Percentiles rank a stretch among this genome's conserved stretches.
Conservation (phyloP, 345 rosid genomes). For the Melastoma malabathricum region DNA sequence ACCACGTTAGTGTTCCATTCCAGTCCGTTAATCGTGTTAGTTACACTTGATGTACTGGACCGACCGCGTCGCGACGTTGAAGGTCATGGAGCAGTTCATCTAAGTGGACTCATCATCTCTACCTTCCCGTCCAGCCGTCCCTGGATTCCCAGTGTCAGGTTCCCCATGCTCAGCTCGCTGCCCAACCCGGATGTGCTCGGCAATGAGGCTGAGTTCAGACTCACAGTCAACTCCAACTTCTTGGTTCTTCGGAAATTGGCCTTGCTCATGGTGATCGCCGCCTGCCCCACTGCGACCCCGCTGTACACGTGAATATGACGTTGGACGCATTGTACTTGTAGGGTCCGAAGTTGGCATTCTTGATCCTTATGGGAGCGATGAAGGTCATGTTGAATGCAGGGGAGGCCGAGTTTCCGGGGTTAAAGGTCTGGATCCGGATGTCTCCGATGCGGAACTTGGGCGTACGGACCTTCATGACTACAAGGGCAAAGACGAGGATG, state of each 20-base stretch:
- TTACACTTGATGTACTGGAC: too few relatives aligned
- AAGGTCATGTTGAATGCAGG: slow-evolving; percentile 7
- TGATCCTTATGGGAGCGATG: slow-evolving; percentile 8
- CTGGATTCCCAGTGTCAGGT: background rate
- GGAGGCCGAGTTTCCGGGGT: background rate
- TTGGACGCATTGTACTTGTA: slow-evolving; percentile 9
- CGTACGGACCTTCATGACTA: slow-evolving; percentile 9
- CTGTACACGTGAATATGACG: slow-evolving; percentile 8
- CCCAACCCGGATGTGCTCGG: background rate
- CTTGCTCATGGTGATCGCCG: slow-evolving; percentile 4
- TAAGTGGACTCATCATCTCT: slow-evolving; percentile 6
- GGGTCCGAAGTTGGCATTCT: slow-evolving; percentile 16
- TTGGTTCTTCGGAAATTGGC: slow-evolving; percentile 11
- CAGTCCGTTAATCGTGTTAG: too few relatives aligned
- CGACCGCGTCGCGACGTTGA: slow-evolving; percentile 1
- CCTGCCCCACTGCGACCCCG: slow-evolving; percentile 7
- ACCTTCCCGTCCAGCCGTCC: slow-evolving; percentile 2
- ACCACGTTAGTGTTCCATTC: too few relatives aligned
- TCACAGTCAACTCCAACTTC: slow-evolving; percentile 6
- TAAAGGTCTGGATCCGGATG: slow-evolving; percentile 4
- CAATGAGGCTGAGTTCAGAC: background rate
- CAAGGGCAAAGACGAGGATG: slow-evolving; percentile 10
- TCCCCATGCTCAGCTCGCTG: slow-evolving; percentile 6
- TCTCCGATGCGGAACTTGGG: slow-evolving; percentile 17
- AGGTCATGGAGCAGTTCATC: slow-evolving; percentile 10